Percentiles rank a stretch among this genome's conserved stretches.
Evolutionary conservation across 805 yeast species (phyloP).

Genomic region (Millerozyma miso): DNA sequence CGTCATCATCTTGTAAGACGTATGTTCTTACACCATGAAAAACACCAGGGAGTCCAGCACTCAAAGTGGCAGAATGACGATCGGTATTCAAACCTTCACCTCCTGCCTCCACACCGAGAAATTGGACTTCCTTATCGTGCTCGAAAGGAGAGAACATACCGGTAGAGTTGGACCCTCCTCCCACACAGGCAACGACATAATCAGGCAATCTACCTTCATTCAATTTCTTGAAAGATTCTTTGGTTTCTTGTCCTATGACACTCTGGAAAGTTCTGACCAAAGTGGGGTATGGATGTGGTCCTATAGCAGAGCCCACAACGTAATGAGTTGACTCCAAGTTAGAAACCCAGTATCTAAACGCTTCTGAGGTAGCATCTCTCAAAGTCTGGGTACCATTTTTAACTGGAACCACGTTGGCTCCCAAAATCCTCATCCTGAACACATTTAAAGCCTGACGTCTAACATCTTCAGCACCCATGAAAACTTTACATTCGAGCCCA

Average conservation of each 20-base stretch:
- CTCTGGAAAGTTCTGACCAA: slow-evolving; percentile 97
- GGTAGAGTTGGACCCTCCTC: slow-evolving; percentile 97
- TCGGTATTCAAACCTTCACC: slow-evolving; percentile 92
- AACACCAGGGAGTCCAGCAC: slow-evolving; percentile 96
- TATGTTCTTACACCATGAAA: slow-evolving; percentile 97
- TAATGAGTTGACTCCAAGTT: slow-evolving; percentile 84
- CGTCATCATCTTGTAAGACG: slow-evolving; percentile 86
- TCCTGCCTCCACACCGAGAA: slow-evolving; percentile 97
- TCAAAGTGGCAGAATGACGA: slow-evolving; percentile 90
- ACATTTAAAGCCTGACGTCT: slow-evolving; percentile 98
- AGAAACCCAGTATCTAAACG: slow-evolving; percentile 93
- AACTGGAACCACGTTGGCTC: slow-evolving; percentile 93
- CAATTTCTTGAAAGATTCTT: slow-evolving; percentile 77
- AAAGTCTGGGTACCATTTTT: slow-evolving; percentile 92
- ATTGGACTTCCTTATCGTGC: slow-evolving; percentile 67
- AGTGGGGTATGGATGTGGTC: slow-evolving; percentile 99
- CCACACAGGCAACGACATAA: slow-evolving; percentile 96
- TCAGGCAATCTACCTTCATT: slow-evolving; percentile 86
- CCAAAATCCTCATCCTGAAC: slow-evolving; percentile 93
- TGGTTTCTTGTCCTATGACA: slow-evolving; percentile 93
- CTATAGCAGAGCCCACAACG: slow-evolving; percentile 96
- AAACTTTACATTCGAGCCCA: slow-evolving; percentile 90
- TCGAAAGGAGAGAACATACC: slow-evolving; percentile 96
- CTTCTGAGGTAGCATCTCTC: slow-evolving; percentile 97
- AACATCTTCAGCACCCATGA: slow-evolving; percentile 99